Conservation (phyloP, 2,329 filamentous ascomycete genomes). For the Helotiales sp. region DNA sequence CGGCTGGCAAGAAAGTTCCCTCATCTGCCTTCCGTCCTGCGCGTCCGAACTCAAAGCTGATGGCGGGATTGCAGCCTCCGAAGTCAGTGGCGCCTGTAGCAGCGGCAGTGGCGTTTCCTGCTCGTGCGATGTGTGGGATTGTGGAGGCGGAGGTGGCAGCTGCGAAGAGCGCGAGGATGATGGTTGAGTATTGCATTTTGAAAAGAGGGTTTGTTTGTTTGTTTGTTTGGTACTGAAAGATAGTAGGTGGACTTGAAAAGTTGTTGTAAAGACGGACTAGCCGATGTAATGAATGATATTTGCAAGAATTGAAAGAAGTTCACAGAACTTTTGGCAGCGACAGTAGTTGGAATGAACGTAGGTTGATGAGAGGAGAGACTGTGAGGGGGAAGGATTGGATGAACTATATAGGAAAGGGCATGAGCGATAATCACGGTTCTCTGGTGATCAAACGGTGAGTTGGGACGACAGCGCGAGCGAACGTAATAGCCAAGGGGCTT, state of each 20-base stretch:
- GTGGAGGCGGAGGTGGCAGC: conserved; percentile 1
- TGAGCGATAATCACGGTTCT: not conserved
- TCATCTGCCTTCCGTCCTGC: conserved; percentile 52
- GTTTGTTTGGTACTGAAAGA: not conserved
- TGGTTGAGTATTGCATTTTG: conserved; percentile 20
- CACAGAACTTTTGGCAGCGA: conserved; percentile 19
- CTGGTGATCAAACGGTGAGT: not conserved
- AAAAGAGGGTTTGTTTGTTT: conserved; percentile 3
- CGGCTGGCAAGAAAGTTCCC: conserved; percentile 66
- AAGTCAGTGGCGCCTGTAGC: conserved; percentile 39
- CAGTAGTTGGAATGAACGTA: conserved; percentile 4
- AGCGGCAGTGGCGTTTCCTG: not conserved
- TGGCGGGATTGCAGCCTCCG: conserved; percentile 48
- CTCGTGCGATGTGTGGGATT: conserved; percentile 2
- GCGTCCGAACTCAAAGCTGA: conserved; percentile 55
- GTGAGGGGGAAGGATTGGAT: not conserved
- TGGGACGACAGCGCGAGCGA: not conserved
- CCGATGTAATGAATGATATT: conserved; percentile 9
- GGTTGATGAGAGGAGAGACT: not conserved
- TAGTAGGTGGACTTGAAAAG: not conserved
- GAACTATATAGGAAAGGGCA: not conserved
- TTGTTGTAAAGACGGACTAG: conserved; percentile 13
- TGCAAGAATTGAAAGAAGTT: conserved; percentile 20
- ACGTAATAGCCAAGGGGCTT: not conserved
- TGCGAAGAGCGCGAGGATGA: conserved; percentile 17